These are phyloP conservation scores for Penicillium occitanis DNA, from an alignment of 2,329 filamentous ascomycete genomes.

Conservation along the genomic window DNA sequence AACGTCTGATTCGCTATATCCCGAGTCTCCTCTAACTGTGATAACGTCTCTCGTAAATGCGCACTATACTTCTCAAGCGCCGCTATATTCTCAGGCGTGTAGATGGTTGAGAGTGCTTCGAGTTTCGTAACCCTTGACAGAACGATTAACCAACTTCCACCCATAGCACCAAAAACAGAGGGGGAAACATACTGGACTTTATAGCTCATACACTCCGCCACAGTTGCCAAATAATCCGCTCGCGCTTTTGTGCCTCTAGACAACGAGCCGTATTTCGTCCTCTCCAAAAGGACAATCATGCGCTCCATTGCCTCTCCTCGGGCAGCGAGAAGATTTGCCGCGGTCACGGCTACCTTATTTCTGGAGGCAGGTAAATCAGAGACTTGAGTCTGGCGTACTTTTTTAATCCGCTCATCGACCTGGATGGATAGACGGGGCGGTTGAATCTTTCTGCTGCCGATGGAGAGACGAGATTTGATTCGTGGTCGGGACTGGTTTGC, in stretches of 20 bases:
- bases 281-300: constrained; percentile 41
- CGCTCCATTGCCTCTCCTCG: constrained; percentile 38
- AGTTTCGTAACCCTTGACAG: constrained; percentile 36
- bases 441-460: constrained; percentile 12
- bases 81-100: constrained; percentile 38
- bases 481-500: constrained; percentile 23
- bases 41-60: constrained; percentile 33
- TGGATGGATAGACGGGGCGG: constrained; percentile 29
- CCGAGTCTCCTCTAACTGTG: constrained; percentile 28
- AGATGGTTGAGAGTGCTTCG: constrained; percentile 38
- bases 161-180: not conserved
- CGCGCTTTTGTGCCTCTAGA: constrained; percentile 39
- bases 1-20: constrained; percentile 33
- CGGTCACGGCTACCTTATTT: constrained; percentile 36
- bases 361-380: constrained; percentile 35
- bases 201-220: constrained; percentile 40
- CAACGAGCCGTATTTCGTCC: constrained; percentile 40
- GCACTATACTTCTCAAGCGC: constrained; percentile 36
- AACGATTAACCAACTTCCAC: not conserved
- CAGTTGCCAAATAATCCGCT: constrained; percentile 41
- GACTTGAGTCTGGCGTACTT: constrained; percentile 34
- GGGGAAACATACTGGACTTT: constrained; percentile 36
- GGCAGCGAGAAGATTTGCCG: constrained; percentile 35
- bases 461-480: constrained; percentile 11
- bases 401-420: constrained; percentile 30